These are phyloP conservation scores for Bruguiera gymnorhiza DNA, from an alignment of 345 rosid genomes.

Conservation along the genomic window DNA sequence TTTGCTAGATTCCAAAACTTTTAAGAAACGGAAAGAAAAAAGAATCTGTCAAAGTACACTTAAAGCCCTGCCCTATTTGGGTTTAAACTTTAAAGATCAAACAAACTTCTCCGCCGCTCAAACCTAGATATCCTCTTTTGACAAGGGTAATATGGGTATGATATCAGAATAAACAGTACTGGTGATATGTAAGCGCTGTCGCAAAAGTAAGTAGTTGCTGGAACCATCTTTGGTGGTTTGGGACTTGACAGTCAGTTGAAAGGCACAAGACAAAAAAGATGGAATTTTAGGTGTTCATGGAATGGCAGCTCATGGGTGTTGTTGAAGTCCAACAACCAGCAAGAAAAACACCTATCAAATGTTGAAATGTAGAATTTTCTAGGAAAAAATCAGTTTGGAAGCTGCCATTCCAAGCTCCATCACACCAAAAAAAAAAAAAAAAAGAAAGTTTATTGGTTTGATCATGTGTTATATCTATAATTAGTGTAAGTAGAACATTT, in stretches of 20 bases:
- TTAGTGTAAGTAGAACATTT: no score
- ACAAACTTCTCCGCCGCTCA: no score
- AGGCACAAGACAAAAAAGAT: neutral
- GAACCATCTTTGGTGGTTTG: neutral
- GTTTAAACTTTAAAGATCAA: no score
- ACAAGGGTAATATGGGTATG: neutral
- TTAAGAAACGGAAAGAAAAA: neutral
- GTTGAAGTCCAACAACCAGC: constrained; percentile 2
- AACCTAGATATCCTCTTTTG: neutral
- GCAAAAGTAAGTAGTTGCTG: neutral
- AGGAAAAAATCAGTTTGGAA: no score
- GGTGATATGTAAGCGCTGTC: constrained; percentile 1
- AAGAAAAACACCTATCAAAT: neutral
- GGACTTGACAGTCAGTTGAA: constrained; percentile 16
- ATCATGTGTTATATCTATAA: no score
- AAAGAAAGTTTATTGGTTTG: no score
- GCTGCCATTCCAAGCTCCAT: no score
- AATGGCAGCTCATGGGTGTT: constrained; percentile 23
- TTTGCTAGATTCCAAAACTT: neutral
- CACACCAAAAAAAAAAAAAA: no score
- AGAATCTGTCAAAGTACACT: no score
- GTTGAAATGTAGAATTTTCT: no score
- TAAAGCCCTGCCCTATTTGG: no score
- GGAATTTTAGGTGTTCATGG: constrained; percentile 34
- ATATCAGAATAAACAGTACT: neutral